Base-by-base conservation (phyloP, 345 rosid genomes). In the Moringa oleifera region DNA sequence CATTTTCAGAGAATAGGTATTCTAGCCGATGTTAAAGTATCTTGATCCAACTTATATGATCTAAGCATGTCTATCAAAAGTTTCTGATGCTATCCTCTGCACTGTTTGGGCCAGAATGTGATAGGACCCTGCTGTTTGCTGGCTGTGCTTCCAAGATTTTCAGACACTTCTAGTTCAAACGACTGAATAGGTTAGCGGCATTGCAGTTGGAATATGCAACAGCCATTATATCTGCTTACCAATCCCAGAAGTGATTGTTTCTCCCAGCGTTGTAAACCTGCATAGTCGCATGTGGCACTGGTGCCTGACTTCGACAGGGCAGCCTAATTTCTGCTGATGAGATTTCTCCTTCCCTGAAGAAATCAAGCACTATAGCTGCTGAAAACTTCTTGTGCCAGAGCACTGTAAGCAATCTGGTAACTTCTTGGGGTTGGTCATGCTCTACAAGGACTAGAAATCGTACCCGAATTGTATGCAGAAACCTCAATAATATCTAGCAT, bases 201-300 rank as follows among this genome's bases (percentile, higher is more conserved):
- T 94, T 49, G 91, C 97, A 0, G 87, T 89, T 20, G 97, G 99
- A 25, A 75, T 91, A 68, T 87, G 96, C 85, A 91, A 95, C 84
- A 91, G 96, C 71, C 99, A 89, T 63, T 89, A 95, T 25, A 95
- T 83, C 33, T 91, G 89, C 77, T 89, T 89, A 24, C 96, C 99
- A 28, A 91, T 95, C 52, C 88, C 99, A 15, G 95, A 95, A 74
- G 99, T 89, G 53, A 95, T 95, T 62, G 74, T 81, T 31, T 90
- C 91, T 68, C 78, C 97, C 8, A 82, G 95, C 63, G 76, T 85
- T 22, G 96, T 91, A 7, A 97, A 95, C 66, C 96, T 96, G 0
- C 91, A 91, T 68, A 91, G 97, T 73, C 81, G 96, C 52, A 95
- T 91, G 97, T 95, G 96, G 97, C 97, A 89, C 76, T 95, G 96